These are phyloP conservation scores for Kitagawia praeruptora DNA, from an alignment of 129 eudicot genomes.

Conservation along the genomic window DNA sequence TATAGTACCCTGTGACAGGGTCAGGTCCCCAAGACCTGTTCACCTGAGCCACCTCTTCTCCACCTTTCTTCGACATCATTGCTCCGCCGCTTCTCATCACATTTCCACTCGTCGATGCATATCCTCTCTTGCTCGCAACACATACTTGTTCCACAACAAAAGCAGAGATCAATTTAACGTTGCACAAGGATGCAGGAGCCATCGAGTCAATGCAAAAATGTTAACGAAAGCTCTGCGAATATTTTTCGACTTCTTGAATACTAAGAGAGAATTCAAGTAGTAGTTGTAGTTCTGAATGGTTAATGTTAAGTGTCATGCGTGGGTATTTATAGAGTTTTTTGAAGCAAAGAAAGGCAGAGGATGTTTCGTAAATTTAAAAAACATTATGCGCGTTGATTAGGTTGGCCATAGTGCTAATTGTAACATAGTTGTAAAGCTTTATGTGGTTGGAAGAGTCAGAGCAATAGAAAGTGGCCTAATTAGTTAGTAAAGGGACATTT, in stretches of 20 bases:
- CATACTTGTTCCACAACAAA: not conserved
- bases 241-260: not conserved
- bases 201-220: not conserved
- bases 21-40: conserved; percentile 70
- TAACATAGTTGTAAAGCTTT: not conserved
- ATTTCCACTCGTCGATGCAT: conserved; percentile 38
- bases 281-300: not conserved
- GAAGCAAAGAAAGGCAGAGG: not conserved
- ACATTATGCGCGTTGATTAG: not conserved
- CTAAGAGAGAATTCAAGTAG: not conserved
- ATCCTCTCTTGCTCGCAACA: conserved; percentile 25
- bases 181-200: not conserved
- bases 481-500: not conserved
- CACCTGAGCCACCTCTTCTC: conserved; percentile 39
- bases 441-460: conserved; percentile 1
- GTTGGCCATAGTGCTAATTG: not conserved
- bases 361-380: not conserved
- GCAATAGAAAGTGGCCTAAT: not conserved
- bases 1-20: conserved; percentile 77
- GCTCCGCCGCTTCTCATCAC: conserved; percentile 20
- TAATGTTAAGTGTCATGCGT: not conserved
- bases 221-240: not conserved
- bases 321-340: not conserved
- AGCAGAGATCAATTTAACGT: not conserved
- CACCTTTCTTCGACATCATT: conserved; percentile 40